Conservation (phyloP, 805 yeast genomes). For the Candida odintsovae region DNA sequence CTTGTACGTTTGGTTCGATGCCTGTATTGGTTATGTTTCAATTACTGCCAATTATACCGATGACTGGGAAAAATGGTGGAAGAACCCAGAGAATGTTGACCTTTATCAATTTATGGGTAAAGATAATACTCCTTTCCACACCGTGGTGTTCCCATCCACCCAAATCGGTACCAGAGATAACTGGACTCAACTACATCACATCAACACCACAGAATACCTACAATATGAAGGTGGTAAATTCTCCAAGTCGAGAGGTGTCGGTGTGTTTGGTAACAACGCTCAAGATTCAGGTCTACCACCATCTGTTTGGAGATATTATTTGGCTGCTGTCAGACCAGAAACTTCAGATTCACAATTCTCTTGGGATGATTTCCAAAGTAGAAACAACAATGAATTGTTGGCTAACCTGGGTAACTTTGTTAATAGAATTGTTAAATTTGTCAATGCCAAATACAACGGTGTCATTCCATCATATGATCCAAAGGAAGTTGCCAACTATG, state of each 20-base stretch:
- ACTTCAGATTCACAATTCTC: constrained; percentile 94
- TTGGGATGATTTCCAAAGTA: constrained; percentile 92
- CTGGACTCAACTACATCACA: constrained; percentile 89
- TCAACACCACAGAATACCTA: constrained; percentile 91
- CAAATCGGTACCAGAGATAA: constrained; percentile 80
- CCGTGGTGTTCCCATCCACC: constrained; percentile 94
- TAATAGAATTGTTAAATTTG: constrained; percentile 88
- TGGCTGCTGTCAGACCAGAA: constrained; percentile 92
- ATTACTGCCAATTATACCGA: constrained; percentile 89
- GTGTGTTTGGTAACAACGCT: constrained; percentile 98
- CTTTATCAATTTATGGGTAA: constrained; percentile 98
- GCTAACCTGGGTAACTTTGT: constrained; percentile 97
- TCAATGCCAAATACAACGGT: constrained; percentile 84
- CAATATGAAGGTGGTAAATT: constrained; percentile 98
- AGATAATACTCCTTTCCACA: constrained; percentile 98
- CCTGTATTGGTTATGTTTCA: constrained; percentile 93
- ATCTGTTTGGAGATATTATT: constrained; percentile 96
- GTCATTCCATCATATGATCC: constrained; percentile 69
- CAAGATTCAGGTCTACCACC: constrained; percentile 87
- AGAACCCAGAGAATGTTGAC: constrained; percentile 79
- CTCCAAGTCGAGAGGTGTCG: constrained; percentile 95
- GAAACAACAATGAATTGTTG: constrained; percentile 87
- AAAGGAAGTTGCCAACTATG: constrained; percentile 42
- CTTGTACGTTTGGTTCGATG: constrained; percentile 98
- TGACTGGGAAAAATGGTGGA: constrained; percentile 92